Evolutionary conservation across 2,329 filamentous ascomycete species (phyloP).

Genomic region (Biscogniauxia sp.): DNA sequence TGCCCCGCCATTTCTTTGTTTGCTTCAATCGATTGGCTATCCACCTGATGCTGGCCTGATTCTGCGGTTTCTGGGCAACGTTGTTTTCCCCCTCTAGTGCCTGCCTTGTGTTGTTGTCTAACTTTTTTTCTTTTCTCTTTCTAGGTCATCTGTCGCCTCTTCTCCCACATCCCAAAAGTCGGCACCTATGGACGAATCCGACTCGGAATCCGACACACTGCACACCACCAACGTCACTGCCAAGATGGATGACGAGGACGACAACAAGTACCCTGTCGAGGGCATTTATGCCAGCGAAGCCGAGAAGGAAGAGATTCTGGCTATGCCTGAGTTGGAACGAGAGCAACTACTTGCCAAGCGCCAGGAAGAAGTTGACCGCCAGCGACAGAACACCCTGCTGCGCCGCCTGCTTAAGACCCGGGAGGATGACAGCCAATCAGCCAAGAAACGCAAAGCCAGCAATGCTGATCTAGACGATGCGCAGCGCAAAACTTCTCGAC

Average conservation of each 20-base stretch:
- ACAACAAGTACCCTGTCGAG: constrained; percentile 77
- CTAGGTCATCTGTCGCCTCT: constrained; percentile 66
- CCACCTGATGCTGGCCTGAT: background rate
- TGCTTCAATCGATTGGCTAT: background rate
- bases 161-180: constrained; percentile 76
- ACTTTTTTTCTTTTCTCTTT: constrained; percentile 7
- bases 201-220: constrained; percentile 68
- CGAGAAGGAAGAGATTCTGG: constrained; percentile 77
- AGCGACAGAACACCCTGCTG: constrained; percentile 78
- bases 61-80: background rate
- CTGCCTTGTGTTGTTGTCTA: background rate
- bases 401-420: constrained; percentile 70
- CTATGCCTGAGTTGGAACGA: constrained; percentile 84
- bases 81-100: background rate
- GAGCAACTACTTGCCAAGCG: constrained; percentile 89
- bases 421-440: constrained; percentile 60
- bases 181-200: constrained; percentile 86
- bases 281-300: constrained; percentile 74
- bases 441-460: constrained; percentile 75
- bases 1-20: background rate
- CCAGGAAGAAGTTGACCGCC: constrained; percentile 75
- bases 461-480: constrained; percentile 76
- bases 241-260: constrained; percentile 44
- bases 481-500: constrained; percentile 70
- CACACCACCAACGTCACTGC: constrained; percentile 33